Conservation (phyloP, 768 basidiomycete genomes). For the Melanogaster broomeanus region DNA sequence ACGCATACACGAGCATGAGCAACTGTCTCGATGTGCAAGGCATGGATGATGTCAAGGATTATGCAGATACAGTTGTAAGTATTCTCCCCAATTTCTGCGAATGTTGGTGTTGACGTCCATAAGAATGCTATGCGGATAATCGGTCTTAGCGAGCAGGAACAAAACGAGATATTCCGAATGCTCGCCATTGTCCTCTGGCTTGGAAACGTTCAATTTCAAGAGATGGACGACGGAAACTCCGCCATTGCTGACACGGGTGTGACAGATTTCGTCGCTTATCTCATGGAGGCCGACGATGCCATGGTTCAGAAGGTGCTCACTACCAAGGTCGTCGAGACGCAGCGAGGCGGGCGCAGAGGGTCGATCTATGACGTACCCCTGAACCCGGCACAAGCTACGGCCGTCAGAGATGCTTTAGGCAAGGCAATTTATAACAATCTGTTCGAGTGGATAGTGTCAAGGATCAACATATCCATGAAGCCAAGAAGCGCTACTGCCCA, state of each 20-base stretch:
- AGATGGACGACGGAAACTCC: constrained; percentile 90
- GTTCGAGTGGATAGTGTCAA: constrained; percentile 98
- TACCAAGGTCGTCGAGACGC: constrained; percentile 86
- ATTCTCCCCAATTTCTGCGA: neutral
- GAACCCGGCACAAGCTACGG: constrained; percentile 87
- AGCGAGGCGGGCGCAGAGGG: constrained; percentile 87
- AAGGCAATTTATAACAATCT: constrained; percentile 98
- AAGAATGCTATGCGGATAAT: constrained; percentile 94
- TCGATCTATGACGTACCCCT: constrained; percentile 97
- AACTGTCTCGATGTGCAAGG: constrained; percentile 90
- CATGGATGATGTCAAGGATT: constrained; percentile 89
- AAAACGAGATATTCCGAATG: constrained; percentile 91
- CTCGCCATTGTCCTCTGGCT: constrained; percentile 93
- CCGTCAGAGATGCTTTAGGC: constrained; percentile 88
- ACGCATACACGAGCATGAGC: constrained; percentile 90
- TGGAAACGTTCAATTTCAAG: constrained; percentile 90
- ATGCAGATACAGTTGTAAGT: constrained; percentile 82
- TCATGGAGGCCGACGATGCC: constrained; percentile 84
- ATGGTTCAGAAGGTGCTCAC: constrained; percentile 88
- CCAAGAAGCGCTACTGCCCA: constrained; percentile 71
- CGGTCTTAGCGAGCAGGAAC: constrained; percentile 82
- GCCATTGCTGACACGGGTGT: constrained; percentile 77
- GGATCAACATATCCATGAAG: constrained; percentile 96
- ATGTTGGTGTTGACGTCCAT: neutral
- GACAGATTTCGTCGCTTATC: constrained; percentile 93